Base-by-base conservation (phyloP, 2,329 filamentous ascomycete genomes). In the Chaetomium globosum region DNA sequence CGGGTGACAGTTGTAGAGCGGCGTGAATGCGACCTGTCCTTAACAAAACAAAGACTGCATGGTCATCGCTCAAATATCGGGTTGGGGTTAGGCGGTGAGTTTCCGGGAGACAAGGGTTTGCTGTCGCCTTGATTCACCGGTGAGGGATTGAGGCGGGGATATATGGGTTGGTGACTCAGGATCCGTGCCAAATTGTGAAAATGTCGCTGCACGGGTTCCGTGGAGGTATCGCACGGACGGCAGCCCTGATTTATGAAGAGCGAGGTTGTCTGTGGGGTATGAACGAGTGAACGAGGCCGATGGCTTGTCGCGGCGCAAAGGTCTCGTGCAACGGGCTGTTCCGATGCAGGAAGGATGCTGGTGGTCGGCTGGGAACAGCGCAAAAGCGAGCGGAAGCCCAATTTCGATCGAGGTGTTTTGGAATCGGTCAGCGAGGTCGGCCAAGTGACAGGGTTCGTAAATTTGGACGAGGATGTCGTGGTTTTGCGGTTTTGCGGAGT, bases 361-460 rank as follows among this genome's bases (percentile, higher is more conserved):
- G 59, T 33, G 9, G 36, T 36, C 61, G 54, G 28, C 56, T 55
- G 36, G 30, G 39, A 56, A 28, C 28, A 30, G 26, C 46, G 54
- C 57, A 65, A 59, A 61, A 64, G 52, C 46, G 63, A 65, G 46
- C n/a, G 65, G 26, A 21, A 53, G 55, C 26, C 64, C 62, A 48
- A 30, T 26, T 59, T 63, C 39, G 36, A 52, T 57, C 31, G 16
- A 12, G 36, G 31, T 28, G 48, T 28, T 13, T 61, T 54, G 53
- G 65, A 43, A 61, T 31, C 33, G 58, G 26, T 6, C 36, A 59
- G 63, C 21, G 57, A 58, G 46, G 54, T 46, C 59, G 57, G 59
- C 56, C 57, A 60, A 60, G 59, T 46, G 52, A 61, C 61, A 21
- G 57, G 59, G 53, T 55, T 67, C 59, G 65, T 59, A 64, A 36